Base-by-base conservation (phyloP, 768 basidiomycete species). In the Auriculariales sp. region DNA sequence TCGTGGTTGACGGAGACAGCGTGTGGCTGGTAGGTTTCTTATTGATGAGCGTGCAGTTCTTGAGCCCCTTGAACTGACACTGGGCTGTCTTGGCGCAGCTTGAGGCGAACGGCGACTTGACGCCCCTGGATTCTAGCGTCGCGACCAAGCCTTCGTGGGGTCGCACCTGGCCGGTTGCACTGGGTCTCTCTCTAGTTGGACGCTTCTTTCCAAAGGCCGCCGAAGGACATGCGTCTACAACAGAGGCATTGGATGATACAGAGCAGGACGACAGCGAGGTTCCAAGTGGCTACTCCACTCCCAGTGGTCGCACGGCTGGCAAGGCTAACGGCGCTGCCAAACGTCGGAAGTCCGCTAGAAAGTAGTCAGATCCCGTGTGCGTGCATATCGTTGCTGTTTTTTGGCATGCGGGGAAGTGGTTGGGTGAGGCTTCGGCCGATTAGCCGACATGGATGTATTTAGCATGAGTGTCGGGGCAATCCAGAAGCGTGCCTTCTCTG, bases 1-100 rank as follows among this genome's bases (percentile, higher is more conserved):
- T 90, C 79, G 71, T 89, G 17, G 89, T 93, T 10, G 83, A 89
- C 52, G 79, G 79, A 36, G 67, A 74, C 35, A 60, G 79, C 31
- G 86, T 91, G 33, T 91, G 75, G 65, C 71, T 90, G 50, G 85
- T 88, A 60, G 62, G 83, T 34, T 34, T 44, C 48, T 35, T 31
- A 39, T 28, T 28, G 46, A 47, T 36, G 5, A 22, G 17, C 50
- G 50, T 49, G 51, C 35, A 50, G 47, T 49, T 28, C 34, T 45
- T 10, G 36, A 49, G 50, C 34, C 46, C 51, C n/a, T 52, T 49
- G 47, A 50, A 19, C 7, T 22, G 10, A 28, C 46, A n/a, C 46
- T 46, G 28, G 47, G n/a, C 7, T 48, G 33, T 39, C 42, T 44
- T 30, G 51, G 47, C 48, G 9, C 53, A 89, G 86, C 68, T 78